Conservation (phyloP, 371 early-diverging fungal genomes). For the Dentiscutata heterogama region DNA sequence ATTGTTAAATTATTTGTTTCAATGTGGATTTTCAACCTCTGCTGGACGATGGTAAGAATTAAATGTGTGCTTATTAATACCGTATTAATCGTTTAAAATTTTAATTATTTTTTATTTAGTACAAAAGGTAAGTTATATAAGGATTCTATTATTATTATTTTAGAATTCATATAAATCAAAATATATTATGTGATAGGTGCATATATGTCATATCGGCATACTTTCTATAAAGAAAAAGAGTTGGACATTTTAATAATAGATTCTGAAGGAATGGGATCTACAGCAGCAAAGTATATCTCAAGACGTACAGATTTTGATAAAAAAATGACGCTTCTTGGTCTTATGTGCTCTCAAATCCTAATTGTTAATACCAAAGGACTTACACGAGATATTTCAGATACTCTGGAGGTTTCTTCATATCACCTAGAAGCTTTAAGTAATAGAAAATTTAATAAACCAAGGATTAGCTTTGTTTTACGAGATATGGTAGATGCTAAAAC, state of each 20-base stretch:
- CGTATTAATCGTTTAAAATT: not conserved
- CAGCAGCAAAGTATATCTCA: slow-evolving; percentile 17
- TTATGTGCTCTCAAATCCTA: slow-evolving; percentile 36
- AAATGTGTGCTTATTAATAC: not conserved
- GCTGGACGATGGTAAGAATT: slow-evolving; percentile 25
- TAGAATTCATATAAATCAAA: too few species aligned
- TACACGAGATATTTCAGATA: slow-evolving; percentile 19
- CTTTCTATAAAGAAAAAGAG: not conserved
- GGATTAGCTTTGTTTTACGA: slow-evolving; percentile 20
- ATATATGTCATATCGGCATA: slow-evolving; percentile 25
- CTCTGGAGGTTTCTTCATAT: slow-evolving; percentile 23
- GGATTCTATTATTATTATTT: too few species aligned
- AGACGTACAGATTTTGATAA: slow-evolving; percentile 20
- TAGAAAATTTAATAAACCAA: not conserved
- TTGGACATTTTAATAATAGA: slow-evolving; percentile 10
- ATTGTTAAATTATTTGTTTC: slow-evolving; percentile 20
- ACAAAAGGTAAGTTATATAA: not conserved
- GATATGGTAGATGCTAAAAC: slow-evolving; percentile 4
- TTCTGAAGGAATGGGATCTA: slow-evolving; percentile 31
- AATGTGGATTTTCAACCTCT: slow-evolving; percentile 28
- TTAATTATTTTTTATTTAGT: not conserved
- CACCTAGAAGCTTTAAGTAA: slow-evolving; percentile 12
- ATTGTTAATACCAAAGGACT: slow-evolving; percentile 33
- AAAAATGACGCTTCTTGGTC: slow-evolving; percentile 9
- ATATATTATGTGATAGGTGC: not conserved